phyloP scores from a whole-genome alignment of 306 rosid genomes.

The Medicago lupulina region DNA sequence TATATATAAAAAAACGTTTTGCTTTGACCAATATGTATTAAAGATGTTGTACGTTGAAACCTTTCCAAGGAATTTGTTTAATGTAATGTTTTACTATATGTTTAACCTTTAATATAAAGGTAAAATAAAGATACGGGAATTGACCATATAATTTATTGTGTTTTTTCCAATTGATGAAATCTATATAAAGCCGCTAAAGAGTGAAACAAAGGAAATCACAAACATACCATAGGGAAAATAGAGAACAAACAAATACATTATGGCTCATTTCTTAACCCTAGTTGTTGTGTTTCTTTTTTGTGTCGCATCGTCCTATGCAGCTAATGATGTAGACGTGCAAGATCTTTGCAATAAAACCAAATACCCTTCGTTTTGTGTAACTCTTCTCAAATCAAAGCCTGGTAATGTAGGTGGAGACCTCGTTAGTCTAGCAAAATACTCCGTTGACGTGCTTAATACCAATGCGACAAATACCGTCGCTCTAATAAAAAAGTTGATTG shows the following conservation, averaged over 20 bases:
- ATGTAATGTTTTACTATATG: no score
- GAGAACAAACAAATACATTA: no score
- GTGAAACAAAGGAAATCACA: no score
- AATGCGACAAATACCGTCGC: neutral
- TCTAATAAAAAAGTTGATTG: neutral
- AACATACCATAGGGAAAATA: no score
- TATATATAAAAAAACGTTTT: no score
- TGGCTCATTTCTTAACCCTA: neutral
- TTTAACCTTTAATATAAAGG: no score
- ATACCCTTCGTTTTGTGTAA: neutral
- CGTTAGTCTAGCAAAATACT: neutral
- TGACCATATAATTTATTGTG: neutral
- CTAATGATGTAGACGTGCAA: neutral
- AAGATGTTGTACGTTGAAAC: no score
- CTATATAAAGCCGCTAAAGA: neutral
- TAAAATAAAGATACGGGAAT: neutral
- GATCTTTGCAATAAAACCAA: neutral
- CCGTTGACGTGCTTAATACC: neutral
- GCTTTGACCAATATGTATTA: no score
- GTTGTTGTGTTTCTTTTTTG: neutral
- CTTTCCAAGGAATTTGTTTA: no score
- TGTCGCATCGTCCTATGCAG: neutral
- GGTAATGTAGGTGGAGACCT: neutral
- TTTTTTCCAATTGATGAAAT: neutral
- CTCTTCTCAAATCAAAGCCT: conserved; percentile 3